Base-by-base conservation (phyloP, 768 basidiomycete species). In the Clathrus columnatus region DNA sequence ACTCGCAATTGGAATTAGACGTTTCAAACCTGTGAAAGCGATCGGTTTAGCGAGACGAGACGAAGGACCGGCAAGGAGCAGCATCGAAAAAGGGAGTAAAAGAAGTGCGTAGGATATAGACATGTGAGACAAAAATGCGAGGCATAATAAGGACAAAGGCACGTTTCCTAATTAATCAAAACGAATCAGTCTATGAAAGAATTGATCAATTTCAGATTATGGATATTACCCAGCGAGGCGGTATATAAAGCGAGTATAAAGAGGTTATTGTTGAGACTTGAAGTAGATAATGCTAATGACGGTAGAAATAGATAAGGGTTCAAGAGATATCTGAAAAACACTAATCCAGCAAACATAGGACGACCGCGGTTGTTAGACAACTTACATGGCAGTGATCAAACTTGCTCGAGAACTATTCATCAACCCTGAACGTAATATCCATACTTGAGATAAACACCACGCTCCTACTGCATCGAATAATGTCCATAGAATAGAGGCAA, bases 251-350 rank as follows among this genome's bases (percentile, higher is more conserved):
- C 63, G 1, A 85, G 61, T 1, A 95, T 72, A 26, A 82, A 70
- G 5, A 90, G 67, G 1, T 83, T 73, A 65, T 90, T 95, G 63
- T 95, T 91, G 16, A 97, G 72, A 1, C 82, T 78, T 0, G 91
- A 86, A 0, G 90, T 90, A 0, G 94, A 94, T 10, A 83, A 72
- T 0, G 91, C 87, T 6, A 95, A 72, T 27, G 82, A 84, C 0
- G 93, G 82, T 1, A 92, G 73, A 55, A 95, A 67, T 7, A 88
- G 69, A 67, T 96, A 96, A 2, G 96, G 96, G 61, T 98, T 96
- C 49, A 95, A 68, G 18, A 96, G 79, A 69, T 86, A 94, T 46
- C 92, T 96, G 61, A 2, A 56, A 23, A 27, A 36, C 11, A 7
- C n/a, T 27, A 0, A 26, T 44, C 4, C 27, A 42, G 42, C 50